phyloP scores from a whole-genome alignment of 371 early-diverging fungal species.

The Rhizopus delemar region DNA sequence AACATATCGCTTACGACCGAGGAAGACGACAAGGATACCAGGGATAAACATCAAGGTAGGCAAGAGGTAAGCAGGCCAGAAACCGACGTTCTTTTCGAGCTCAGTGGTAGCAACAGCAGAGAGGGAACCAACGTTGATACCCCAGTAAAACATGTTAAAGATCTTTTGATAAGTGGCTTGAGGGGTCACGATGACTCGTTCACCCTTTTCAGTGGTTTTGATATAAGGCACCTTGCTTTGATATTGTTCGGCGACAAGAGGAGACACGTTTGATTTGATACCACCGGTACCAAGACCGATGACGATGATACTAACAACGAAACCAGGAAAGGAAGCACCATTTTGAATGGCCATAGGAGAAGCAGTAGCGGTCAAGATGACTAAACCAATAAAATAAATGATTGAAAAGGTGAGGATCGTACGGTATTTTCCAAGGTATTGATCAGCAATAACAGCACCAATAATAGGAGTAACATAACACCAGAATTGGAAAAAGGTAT shows the following conservation, averaged over 20 bases:
- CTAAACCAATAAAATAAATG: conserved; percentile 69
- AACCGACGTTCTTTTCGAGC: conserved; percentile 56
- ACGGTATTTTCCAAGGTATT: conserved; percentile 78
- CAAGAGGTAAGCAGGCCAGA: conserved; percentile 70
- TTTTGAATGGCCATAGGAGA: conserved; percentile 53
- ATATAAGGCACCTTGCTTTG: conserved; percentile 32
- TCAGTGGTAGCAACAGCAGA: conserved; percentile 65
- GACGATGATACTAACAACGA: conserved; percentile 64
- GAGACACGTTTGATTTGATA: conserved; percentile 55
- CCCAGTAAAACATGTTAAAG: conserved; percentile 73
- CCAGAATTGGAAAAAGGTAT: conserved; percentile 79
- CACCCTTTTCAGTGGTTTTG: conserved; percentile 25
- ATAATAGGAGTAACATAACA: conserved; percentile 80
- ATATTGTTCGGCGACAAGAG: conserved; percentile 56
- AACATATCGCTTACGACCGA: conserved; percentile 62
- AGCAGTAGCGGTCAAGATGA: conserved; percentile 67
- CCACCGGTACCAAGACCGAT: conserved; percentile 67
- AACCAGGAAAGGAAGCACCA: conserved; percentile 63
- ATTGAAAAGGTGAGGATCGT: conserved; percentile 71
- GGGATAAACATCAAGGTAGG: conserved; percentile 72
- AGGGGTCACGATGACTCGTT: conserved; percentile 52
- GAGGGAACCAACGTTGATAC: conserved; percentile 80
- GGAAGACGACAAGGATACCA: conserved; percentile 57
- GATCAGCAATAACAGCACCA: conserved; percentile 82
- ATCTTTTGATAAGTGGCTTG: conserved; percentile 55